Evolutionary conservation across 176 grass and related monocot species (phyloP).

Genomic region (Carex kokanica): DNA sequence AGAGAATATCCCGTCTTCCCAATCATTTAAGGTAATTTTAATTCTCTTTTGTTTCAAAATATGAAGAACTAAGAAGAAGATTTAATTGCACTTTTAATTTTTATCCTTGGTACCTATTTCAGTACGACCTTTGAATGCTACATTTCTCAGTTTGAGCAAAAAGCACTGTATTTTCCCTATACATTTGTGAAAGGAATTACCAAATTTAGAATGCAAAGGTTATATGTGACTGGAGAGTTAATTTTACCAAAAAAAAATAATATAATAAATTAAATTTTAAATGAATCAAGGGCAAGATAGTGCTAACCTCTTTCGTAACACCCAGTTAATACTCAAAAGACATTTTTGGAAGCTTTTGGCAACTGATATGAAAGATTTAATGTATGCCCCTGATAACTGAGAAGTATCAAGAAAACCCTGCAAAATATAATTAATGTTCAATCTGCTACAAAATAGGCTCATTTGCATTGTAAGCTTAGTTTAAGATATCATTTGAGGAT

Average conservation of each 20-base stretch:
- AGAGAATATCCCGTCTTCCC: conserved; percentile 28
- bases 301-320: not conserved
- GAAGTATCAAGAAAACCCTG: not conserved
- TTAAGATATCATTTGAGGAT: not conserved
- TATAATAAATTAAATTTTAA: not conserved
- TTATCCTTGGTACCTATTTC: not conserved
- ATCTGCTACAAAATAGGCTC: not conserved
- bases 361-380: not conserved
- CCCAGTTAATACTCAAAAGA: not conserved
- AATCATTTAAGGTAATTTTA: conserved; percentile 61
- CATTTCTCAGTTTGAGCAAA: not conserved
- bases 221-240: not conserved
- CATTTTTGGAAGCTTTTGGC: not conserved
- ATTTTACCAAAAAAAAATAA: not conserved
- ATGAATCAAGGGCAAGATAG: not conserved
- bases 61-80: not conserved
- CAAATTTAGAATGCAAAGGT: not conserved
- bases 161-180: not conserved
- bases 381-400: not conserved
- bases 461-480: not conserved
- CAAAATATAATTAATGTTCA: not conserved
- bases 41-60: not conserved
- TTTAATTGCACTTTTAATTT: not conserved
- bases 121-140: not conserved
- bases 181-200: not conserved